Evolutionary conservation across 2,329 filamentous ascomycete species (phyloP).

Genomic region (Penicillium sp.): DNA sequence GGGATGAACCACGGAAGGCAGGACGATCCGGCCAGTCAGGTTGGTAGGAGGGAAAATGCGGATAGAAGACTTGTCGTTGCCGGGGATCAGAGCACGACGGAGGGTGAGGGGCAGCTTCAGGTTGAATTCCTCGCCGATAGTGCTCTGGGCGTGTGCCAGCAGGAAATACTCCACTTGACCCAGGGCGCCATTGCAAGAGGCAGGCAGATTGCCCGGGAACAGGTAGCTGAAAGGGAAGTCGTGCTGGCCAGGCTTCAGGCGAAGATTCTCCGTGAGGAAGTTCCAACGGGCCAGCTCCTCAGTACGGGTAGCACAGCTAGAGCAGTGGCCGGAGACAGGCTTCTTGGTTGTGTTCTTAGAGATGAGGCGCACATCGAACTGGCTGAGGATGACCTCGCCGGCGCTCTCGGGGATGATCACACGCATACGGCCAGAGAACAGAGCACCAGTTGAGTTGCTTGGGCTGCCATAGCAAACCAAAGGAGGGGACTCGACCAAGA

Average conservation of each 20-base stretch:
- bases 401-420: constrained; percentile 71
- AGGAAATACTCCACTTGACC: constrained; percentile 80
- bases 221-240: constrained; percentile 88
- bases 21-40: constrained; percentile 82
- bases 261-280: constrained; percentile 66
- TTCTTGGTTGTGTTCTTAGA: constrained; percentile 78
- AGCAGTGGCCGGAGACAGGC: constrained; percentile 79
- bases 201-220: constrained; percentile 83
- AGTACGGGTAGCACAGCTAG: constrained; percentile 72
- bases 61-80: constrained; percentile 83
- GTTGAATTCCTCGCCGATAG: constrained; percentile 66
- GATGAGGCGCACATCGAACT: constrained; percentile 74
- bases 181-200: constrained; percentile 76
- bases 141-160: constrained; percentile 67
- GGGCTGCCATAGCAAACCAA: constrained; percentile 81
- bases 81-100: constrained; percentile 78
- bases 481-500: constrained; percentile 83
- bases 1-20: constrained; percentile 83
- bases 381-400: constrained; percentile 67
- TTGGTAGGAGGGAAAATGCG: constrained; percentile 97
- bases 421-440: constrained; percentile 83
- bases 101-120: constrained; percentile 73
- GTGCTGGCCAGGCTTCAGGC: constrained; percentile 64
- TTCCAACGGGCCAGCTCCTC: constrained; percentile 81
- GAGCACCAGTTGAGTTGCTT: constrained; percentile 77